Evolutionary conservation across 495 filamentous ascomycete species (phyloP).

Genomic region (Aspergillus olivimuriae): DNA sequence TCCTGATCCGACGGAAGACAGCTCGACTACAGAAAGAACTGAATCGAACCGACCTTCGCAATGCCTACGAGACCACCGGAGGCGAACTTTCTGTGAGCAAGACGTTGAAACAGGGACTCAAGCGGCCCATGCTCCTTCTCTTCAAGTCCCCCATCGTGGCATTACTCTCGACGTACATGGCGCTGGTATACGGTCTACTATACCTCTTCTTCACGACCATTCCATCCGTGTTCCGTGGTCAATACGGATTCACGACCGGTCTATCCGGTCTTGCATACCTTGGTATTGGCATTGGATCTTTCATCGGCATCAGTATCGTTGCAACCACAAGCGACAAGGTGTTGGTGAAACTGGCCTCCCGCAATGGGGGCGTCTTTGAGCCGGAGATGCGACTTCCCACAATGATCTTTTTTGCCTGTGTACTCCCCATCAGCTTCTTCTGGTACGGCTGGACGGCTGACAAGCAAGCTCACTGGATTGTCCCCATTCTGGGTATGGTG

Average conservation of each 20-base stretch:
- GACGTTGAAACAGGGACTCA: constrained; percentile 33
- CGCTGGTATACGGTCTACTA: constrained; percentile 57
- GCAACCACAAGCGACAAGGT: constrained; percentile 49
- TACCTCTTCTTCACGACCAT: constrained; percentile 69
- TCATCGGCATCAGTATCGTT: constrained; percentile 39
- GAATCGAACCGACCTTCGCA: constrained; percentile 34
- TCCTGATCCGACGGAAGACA: constrained; percentile 45
- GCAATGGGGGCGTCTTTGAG: constrained; percentile 48
- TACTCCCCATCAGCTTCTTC: constrained; percentile 27
- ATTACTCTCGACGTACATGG: constrained; percentile 51
- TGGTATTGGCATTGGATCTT: constrained; percentile 53
- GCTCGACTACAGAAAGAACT: constrained; percentile 33
- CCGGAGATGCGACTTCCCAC: constrained; percentile 60
- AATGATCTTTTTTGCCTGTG: constrained; percentile 51
- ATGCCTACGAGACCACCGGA: constrained; percentile 26
- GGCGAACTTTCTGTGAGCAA: constrained; percentile 8
- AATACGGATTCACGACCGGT: constrained; percentile 49
- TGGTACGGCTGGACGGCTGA: constrained; percentile 27
- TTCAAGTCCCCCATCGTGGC: constrained; percentile 45
- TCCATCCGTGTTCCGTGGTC: constrained; percentile 52
- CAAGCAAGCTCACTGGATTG: constrained; percentile 26
- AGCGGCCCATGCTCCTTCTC: constrained; percentile 39
- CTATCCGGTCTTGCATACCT: constrained; percentile 55
- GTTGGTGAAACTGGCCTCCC: constrained; percentile 46
- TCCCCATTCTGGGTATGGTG: constrained; percentile 26